Conservation (phyloP, 768 basidiomycete genomes). For the Amanita fuliginea region DNA sequence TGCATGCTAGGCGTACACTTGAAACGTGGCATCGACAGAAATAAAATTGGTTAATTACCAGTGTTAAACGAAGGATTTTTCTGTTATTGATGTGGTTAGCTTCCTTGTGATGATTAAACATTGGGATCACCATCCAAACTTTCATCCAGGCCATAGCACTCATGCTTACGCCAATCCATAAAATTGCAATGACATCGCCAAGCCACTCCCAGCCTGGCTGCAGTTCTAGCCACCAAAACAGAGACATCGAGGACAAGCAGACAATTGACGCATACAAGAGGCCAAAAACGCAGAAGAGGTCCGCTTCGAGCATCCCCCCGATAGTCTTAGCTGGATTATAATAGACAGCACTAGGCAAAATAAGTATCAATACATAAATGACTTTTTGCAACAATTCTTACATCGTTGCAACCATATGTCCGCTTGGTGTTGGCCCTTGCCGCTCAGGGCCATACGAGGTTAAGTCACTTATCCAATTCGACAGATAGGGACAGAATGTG, state of each 20-base stretch:
- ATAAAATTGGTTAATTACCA: conserved; percentile 28
- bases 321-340: conserved; percentile 91
- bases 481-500: conserved; percentile 76
- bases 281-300: conserved; percentile 65
- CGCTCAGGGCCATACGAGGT: conserved; percentile 39
- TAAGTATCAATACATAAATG: neutral
- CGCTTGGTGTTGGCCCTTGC: conserved; percentile 58
- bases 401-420: conserved; percentile 92
- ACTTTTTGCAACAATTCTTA: conserved; percentile 24
- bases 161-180: conserved; percentile 82
- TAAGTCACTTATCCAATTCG: conserved; percentile 55
- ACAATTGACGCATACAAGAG: conserved; percentile 63
- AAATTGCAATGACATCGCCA: conserved; percentile 61
- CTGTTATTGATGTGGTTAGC: conserved; percentile 13
- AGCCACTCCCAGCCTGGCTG: conserved; percentile 62
- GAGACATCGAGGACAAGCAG: conserved; percentile 63
- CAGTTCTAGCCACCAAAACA: conserved; percentile 72
- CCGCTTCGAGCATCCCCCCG: conserved; percentile 89
- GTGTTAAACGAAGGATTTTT: conserved; percentile 82
- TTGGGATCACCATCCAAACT: conserved; percentile 57
- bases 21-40: neutral
- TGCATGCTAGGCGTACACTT: conserved; percentile 44
- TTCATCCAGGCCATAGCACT: conserved; percentile 84
- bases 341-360: conserved; percentile 53
- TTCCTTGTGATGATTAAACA: neutral